A percentile compares a stretch with the other conserved stretches of the same genome.
Conservation (phyloP, 2,329 filamentous ascomycete species). For the Cladosporium oxysporum region DNA sequence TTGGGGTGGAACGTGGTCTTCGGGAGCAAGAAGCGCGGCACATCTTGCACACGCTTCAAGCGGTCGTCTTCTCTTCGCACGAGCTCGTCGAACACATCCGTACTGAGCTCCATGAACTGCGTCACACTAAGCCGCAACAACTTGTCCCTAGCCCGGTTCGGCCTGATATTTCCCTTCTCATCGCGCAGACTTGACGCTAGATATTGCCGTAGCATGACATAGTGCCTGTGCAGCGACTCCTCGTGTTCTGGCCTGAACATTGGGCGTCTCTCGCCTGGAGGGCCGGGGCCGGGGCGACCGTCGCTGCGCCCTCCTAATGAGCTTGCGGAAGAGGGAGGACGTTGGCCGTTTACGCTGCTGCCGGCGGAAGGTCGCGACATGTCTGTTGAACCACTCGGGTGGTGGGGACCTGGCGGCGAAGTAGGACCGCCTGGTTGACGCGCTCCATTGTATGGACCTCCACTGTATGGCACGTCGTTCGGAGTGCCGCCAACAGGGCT, state of each 20-base stretch:
- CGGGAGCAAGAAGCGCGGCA: conserved; percentile 76
- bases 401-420: conserved; percentile 40
- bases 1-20: conserved; percentile 92
- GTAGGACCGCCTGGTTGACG: conserved; percentile 32
- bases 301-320: conserved; percentile 85
- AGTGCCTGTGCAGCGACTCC: conserved; percentile 76
- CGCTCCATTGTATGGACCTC: conserved; percentile 35
- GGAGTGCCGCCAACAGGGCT: conserved; percentile 25
- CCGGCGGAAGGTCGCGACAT: conserved; percentile 56
- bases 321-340: conserved; percentile 78
- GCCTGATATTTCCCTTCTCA: conserved; percentile 70
- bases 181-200: conserved; percentile 71
- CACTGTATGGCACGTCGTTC: conserved; percentile 30
- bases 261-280: conserved; percentile 53
- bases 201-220: conserved; percentile 74
- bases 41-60: conserved; percentile 49
- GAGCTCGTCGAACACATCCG: conserved; percentile 95
- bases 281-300: conserved; percentile 53
- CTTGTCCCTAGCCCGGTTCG: conserved; percentile 93
- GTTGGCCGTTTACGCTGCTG: conserved; percentile 42
- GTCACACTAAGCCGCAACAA: conserved; percentile 83
- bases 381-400: conserved; percentile 43
- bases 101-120: conserved; percentile 96
- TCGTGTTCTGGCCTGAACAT: conserved; percentile 55
- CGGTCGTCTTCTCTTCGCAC: conserved; percentile 75